phyloP scores from a whole-genome alignment of 345 rosid species.

The Heritiera littoralis region DNA sequence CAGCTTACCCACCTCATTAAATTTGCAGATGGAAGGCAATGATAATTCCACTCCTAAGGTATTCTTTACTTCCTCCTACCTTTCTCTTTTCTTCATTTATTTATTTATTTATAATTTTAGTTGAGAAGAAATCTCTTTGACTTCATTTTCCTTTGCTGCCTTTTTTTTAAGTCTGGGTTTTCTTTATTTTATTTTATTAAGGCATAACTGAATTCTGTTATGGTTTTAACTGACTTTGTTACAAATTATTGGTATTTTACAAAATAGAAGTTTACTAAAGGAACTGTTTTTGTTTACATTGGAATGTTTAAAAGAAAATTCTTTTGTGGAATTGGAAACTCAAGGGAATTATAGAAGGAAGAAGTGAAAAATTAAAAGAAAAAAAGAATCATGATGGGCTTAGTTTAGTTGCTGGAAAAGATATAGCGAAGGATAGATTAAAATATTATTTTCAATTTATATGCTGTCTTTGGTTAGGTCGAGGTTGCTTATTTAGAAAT shows the following conservation, averaged over 20 bases:
- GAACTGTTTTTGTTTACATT: not conserved
- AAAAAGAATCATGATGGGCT: not conserved
- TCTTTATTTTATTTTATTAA: not conserved
- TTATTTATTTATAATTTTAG: not conserved
- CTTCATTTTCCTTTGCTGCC: not conserved
- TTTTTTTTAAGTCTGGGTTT: not conserved
- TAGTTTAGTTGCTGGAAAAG: not conserved
- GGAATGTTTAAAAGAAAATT: not conserved
- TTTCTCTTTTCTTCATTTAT: too few relatives aligned
- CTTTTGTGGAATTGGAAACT: not conserved
- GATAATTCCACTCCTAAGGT: slow-evolving; percentile 11
- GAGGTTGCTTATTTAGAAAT: not conserved
- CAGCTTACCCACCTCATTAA: not conserved
- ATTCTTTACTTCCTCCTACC: not conserved
- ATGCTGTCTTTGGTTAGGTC: not conserved
- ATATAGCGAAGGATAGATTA: too few relatives aligned
- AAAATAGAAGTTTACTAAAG: not conserved
- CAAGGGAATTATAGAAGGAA: not conserved
- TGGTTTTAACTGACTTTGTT: not conserved
- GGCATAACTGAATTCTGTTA: not conserved
- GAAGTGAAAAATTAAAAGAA: not conserved
- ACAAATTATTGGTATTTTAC: not conserved
- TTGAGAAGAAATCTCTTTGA: not conserved
- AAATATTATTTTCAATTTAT: too few relatives aligned
- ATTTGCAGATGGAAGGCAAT: slow-evolving; percentile 19